Base-by-base conservation (phyloP, 1,139 yeast genomes). In the Zygosaccharomyces sapae region DNA sequence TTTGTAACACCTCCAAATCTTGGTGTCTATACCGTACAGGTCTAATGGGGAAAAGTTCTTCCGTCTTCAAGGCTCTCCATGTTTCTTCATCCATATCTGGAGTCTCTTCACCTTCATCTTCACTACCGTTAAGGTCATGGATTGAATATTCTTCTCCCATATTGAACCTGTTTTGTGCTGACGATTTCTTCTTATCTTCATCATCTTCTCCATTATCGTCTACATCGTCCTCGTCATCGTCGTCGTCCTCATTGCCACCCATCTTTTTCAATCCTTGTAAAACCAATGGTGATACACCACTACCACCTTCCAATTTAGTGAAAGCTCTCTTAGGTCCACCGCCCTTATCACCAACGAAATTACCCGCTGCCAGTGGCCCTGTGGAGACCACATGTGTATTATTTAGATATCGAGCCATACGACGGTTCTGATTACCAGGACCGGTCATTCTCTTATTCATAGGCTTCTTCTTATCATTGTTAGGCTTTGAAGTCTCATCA, bases 331-430 rank as follows among this genome's bases (percentile, higher is more conserved):
- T 54, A 22, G 50, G 22, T 27, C 54, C 55, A 36, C 52, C 48
- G n/a, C 50, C 71, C 30, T 50, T 52, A 18, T 47, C 55, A 57
- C 64, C 60, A 10, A 70, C 60, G 3, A 80, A 85, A 9, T 80
- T 77, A 4, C 87, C 87, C 29, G 84, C 75, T 5, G 88, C 77
- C 48, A 85, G 70, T 0, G 90, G 88, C 25, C 94, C 94, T 1
- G 85, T 72, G 0, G 84, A 75, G 6, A 84, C 82, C 41, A 84
- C 69, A 56, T 81, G 86, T 0, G 90, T 83, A 31, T 84, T 85
- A 5, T 77, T 79, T 52, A 80, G 69, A 41, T 74, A 73, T 44
- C 70, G 58, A 20, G 70, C 57, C 37, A 59, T 67, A 49, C 79
- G 65, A 19, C 77, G 74, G 38, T 60, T 58, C 33, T 54, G 54